These are phyloP conservation scores for Botrytis porri DNA, from an alignment of 2,329 filamentous ascomycete species.

Conservation along the genomic window DNA sequence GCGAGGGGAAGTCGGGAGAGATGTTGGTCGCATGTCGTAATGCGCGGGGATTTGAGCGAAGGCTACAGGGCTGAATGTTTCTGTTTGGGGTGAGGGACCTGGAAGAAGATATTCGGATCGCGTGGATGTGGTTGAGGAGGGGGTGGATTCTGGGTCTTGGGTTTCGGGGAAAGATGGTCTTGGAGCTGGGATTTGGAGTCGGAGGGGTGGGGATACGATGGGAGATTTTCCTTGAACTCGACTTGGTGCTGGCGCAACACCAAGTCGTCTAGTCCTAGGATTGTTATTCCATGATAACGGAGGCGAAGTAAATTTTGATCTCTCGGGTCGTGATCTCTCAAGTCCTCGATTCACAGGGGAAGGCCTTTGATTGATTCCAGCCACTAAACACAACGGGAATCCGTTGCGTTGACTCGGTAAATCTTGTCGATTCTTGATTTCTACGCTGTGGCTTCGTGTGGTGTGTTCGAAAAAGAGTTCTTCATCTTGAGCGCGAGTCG, in stretches of 20 bases:
- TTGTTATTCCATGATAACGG: background rate
- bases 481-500: background rate
- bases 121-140: background rate
- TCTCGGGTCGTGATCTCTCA: background rate
- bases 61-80: background rate
- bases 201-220: too few relatives aligned
- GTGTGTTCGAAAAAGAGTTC: conserved; percentile 4
- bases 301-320: background rate
- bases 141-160: background rate
- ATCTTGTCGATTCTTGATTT: background rate
- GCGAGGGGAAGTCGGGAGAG: background rate
- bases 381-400: background rate
- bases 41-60: conserved; percentile 4
- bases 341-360: background rate
- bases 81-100: background rate
- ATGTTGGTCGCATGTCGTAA: background rate
- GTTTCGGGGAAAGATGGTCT: background rate
- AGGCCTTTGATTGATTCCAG: background rate
- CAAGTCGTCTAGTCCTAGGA: background rate
- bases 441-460: background rate
- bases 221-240: background rate
- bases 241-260: background rate
- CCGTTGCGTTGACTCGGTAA: background rate
- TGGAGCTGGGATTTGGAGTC: background rate
- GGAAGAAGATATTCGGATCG: background rate